Conservation (phyloP, 495 filamentous ascomycete species). For the Hypoxylon trugodes region DNA sequence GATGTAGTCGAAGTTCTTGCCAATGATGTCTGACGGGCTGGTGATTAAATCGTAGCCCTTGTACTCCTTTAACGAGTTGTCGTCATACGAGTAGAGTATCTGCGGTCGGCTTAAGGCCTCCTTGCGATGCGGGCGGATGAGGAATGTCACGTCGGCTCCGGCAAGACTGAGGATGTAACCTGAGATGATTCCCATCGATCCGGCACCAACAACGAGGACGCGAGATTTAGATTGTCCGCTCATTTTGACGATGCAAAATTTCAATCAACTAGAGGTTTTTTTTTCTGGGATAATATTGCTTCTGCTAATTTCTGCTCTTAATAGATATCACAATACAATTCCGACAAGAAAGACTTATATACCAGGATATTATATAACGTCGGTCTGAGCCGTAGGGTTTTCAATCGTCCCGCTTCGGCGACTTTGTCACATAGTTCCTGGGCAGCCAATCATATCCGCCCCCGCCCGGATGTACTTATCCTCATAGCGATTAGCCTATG, state of each 20-base stretch:
- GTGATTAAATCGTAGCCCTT: conserved; percentile 14
- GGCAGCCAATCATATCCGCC: no score
- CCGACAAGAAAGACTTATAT: no score
- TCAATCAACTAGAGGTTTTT: not conserved
- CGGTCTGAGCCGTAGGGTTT: no score
- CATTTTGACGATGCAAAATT: not conserved
- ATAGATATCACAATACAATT: no score
- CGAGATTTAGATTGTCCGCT: conserved; percentile 8
- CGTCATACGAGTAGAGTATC: conserved; percentile 32
- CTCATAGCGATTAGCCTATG: no score
- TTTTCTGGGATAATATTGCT: no score
- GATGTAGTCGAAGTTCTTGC: conserved; percentile 15
- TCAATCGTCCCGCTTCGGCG: no score
- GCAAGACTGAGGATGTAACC: conserved; percentile 22
- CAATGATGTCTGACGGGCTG: conserved; percentile 10
- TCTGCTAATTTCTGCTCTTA: no score
- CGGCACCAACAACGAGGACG: conserved; percentile 29
- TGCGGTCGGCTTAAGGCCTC: conserved; percentile 18
- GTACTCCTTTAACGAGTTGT: conserved; percentile 29
- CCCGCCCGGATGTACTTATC: no score
- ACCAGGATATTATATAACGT: no score
- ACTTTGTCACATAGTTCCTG: no score
- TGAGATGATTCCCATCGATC: conserved; percentile 22
- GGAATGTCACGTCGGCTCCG: conserved; percentile 29
- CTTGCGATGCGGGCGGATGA: conserved; percentile 27